Conservation (phyloP, 2,329 filamentous ascomycete species). For the Acrocalymma vagum region DNA sequence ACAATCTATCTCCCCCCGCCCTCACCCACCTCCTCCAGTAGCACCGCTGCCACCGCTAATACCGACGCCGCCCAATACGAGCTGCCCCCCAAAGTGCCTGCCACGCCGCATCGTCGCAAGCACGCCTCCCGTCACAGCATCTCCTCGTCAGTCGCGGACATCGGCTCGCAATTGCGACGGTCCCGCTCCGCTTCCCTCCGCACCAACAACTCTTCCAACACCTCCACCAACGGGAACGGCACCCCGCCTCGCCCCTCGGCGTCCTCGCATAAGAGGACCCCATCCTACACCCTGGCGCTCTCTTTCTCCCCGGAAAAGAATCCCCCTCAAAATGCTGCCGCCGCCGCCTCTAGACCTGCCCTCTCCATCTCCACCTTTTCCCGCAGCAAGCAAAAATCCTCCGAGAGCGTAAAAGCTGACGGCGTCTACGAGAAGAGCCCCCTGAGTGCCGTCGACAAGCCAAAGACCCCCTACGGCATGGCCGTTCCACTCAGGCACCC, state of each 20-base stretch:
- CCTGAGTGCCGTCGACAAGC: conserved; percentile 41
- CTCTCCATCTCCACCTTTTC: conserved; percentile 50
- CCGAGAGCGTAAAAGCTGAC: conserved; percentile 41
- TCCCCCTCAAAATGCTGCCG: conserved; percentile 23
- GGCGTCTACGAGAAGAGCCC: conserved; percentile 39
- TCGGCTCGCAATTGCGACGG: conserved; percentile 49
- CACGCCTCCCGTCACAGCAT: conserved; percentile 42
- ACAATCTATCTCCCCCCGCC: not conserved
- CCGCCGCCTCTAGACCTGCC: conserved; percentile 38
- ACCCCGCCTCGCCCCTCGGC: no score
- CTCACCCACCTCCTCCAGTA: no score
- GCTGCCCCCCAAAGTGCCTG: conserved; percentile 19
- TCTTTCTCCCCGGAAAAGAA: conserved; percentile 47
- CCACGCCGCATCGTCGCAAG: conserved; percentile 37
- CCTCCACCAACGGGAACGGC: conserved; percentile 20
- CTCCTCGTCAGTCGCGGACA: conserved; percentile 45
- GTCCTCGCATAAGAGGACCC: conserved; percentile 43
- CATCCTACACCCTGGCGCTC: conserved; percentile 44
- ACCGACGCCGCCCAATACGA: conserved; percentile 29
- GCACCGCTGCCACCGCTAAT: conserved; percentile 11
- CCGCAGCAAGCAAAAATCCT: conserved; percentile 44
- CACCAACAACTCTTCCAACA: conserved; percentile 41
- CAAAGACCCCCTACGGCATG: conserved; percentile 45
- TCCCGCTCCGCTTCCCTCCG: conserved; percentile 52
- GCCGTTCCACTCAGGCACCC: conserved; percentile 35